Base-by-base conservation (phyloP, 345 rosid genomes). In the Salix brachista region DNA sequence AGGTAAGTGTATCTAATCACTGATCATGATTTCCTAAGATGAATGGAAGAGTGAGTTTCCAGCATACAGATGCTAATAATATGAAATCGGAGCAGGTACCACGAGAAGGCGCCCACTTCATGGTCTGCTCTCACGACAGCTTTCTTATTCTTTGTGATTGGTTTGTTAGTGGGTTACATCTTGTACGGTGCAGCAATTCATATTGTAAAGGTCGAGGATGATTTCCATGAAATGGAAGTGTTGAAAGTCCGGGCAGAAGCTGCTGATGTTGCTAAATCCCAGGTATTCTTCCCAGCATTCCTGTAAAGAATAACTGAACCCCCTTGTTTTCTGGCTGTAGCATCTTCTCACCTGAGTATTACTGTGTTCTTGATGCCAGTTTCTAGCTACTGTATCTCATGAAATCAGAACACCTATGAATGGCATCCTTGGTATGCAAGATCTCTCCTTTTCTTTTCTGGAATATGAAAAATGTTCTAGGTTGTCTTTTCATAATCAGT, bases 341-440 rank as follows among this genome's bases (percentile, higher is more conserved):
- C 32, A 46, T 70, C 41, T 61, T 70, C 34, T 75, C 21, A 81
- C 69, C 52, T 42, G 46, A 62, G 8, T 71, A 62, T 68, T 32
- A 34, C 39, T 54, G 28, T 37, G 46, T 66, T 81, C 34, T 85
- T 83, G 64, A 48, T 82, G 74, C 60, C 91, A 91, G 96, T 96
- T 96, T 87, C 91, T 96, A 69, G 99, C 99, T 37, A 96, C 99
- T 0, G 99, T 96, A 69, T 96, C 99, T 69, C 99, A 96, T 75
- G 99, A 96, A 84, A 96, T 96, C 32, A 90, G 99, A 75, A 96
- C 99, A 70, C 99, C 99, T 4, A 96, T 96, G 99, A 96, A 96
- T 86, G 99, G 99, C 72, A 90, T 96, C 78, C 98, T 96, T 16
- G 99, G 99, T 91, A 89, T 17, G 82, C 10, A 18, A n/a, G 21